Evolutionary conservation across 257 asterid genomes (phyloP).

Genomic region (Plantago ovata): DNA sequence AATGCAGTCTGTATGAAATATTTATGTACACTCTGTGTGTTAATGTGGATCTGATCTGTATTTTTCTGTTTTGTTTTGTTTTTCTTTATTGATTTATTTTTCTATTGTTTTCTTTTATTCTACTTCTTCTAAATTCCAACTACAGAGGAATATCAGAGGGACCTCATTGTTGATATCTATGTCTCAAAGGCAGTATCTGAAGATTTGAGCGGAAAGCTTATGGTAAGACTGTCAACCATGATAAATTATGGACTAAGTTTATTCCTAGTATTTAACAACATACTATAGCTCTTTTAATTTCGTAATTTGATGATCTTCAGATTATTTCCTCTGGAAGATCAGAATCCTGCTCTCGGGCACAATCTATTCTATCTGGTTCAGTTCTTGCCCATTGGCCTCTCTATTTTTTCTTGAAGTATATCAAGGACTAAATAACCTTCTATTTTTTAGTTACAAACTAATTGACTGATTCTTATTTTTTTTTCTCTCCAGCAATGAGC

Average conservation of each 20-base stretch:
- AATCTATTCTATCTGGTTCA: constrained; percentile 79
- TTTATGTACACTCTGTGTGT: too few relatives aligned
- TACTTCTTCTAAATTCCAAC: constrained; percentile 11
- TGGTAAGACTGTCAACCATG: constrained; percentile 42
- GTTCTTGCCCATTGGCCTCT: constrained; percentile 17
- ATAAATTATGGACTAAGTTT: constrained; percentile 8
- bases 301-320: constrained; percentile 43
- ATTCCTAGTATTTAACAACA: constrained; percentile 23
- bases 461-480: constrained; percentile 23
- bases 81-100: not conserved
- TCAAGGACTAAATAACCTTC: constrained; percentile 9
- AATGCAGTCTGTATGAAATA: too few relatives aligned
- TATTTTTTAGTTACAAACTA: constrained; percentile 9
- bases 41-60: too few relatives aligned
- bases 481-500: constrained; percentile 71
- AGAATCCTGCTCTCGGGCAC: constrained; percentile 58
- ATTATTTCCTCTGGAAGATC: constrained; percentile 72
- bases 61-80: not conserved
- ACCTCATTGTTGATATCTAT: constrained; percentile 57
- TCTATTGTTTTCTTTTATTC: constrained; percentile 18
- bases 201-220: constrained; percentile 48
- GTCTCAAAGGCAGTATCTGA: constrained; percentile 57
- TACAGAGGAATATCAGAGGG: constrained; percentile 58
- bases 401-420: constrained; percentile 19
- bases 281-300: constrained; percentile 22